These are phyloP conservation scores for Cercospora janseana DNA, from an alignment of 2,329 filamentous ascomycete genomes.

Conservation along the genomic window DNA sequence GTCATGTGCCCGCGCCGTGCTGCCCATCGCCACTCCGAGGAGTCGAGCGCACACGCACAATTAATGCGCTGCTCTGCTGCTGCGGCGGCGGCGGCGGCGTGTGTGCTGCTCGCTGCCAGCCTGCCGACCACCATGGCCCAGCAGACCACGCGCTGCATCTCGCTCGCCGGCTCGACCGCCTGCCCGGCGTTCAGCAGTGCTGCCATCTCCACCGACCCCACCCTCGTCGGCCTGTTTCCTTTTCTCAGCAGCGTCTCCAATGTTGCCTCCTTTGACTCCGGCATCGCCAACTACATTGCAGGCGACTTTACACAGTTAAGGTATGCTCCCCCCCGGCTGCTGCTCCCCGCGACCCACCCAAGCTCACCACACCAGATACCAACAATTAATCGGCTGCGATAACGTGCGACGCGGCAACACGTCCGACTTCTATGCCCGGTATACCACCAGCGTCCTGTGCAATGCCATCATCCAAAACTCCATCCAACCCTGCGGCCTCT, in stretches of 20 bases:
- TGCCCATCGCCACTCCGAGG: constrained; percentile 15
- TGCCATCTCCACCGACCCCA: constrained; percentile 65
- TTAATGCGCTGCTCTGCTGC: constrained; percentile 18
- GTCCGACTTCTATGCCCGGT: constrained; percentile 83
- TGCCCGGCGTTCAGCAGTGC: constrained; percentile 72
- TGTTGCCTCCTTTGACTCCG: constrained; percentile 71
- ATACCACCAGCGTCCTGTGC: constrained; percentile 87
- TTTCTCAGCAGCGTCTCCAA: constrained; percentile 82
- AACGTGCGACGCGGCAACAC: constrained; percentile 75
- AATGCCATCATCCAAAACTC: constrained; percentile 94
- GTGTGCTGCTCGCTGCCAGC: constrained; percentile 31
- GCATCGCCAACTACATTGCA: constrained; percentile 69
- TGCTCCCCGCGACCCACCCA: background rate
- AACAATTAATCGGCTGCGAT: constrained; percentile 74
- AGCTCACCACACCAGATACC: constrained; percentile 63
- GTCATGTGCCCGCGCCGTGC: constrained; percentile 12
- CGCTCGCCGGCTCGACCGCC: constrained; percentile 65
- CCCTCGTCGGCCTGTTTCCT: constrained; percentile 63
- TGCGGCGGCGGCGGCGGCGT: constrained; percentile 20
- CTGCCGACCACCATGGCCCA: constrained; percentile 39
- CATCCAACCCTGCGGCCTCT: constrained; percentile 64
- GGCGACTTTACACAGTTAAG: constrained; percentile 73
- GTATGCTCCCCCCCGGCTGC: constrained; percentile 53
- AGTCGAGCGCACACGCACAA: constrained; percentile 7
- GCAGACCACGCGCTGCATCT: constrained; percentile 61